Evolutionary conservation across 352 stramenopile species (phyloP).

Genomic region (Globisporangium orthogonon): DNA sequence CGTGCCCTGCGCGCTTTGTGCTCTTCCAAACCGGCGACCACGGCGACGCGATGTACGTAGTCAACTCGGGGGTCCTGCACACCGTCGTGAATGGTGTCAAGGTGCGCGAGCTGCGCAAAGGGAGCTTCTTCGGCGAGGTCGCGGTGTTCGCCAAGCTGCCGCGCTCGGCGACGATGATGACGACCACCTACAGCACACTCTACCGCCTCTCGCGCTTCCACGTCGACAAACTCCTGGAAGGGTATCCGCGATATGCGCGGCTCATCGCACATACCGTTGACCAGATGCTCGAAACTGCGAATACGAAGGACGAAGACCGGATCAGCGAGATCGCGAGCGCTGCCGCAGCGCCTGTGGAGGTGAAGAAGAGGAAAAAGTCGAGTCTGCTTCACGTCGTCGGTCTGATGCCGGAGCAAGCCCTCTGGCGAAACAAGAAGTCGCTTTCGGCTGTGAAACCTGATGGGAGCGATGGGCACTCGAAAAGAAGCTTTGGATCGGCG

Average conservation of each 20-base stretch:
- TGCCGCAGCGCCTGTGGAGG: neutral
- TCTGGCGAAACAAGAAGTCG: slow-evolving; percentile 9
- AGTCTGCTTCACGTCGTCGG: slow-evolving; percentile 6
- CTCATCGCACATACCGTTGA: slow-evolving; percentile 35
- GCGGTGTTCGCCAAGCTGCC: slow-evolving; percentile 56
- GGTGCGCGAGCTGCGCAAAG: slow-evolving; percentile 61
- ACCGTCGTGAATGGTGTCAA: slow-evolving; percentile 56
- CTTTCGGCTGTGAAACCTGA: slow-evolving; percentile 2
- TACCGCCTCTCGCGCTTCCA: slow-evolving; percentile 47
- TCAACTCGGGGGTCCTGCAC: slow-evolving; percentile 55
- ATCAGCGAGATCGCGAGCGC: slow-evolving; percentile 10
- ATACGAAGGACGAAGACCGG: slow-evolving; percentile 13
- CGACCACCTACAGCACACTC: slow-evolving; percentile 57
- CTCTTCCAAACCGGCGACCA: slow-evolving; percentile 54
- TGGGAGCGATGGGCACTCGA: neutral
- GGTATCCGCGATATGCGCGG: slow-evolving; percentile 38
- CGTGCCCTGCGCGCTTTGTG: slow-evolving; percentile 42
- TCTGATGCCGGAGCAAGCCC: slow-evolving; percentile 5
- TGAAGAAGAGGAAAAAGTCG: slow-evolving; percentile 4
- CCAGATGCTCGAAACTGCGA: slow-evolving; percentile 29
- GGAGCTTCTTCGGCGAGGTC: slow-evolving; percentile 60
- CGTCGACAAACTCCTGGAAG: slow-evolving; percentile 44
- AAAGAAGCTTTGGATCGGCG: neutral
- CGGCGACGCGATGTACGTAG: slow-evolving; percentile 67
- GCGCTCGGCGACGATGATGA: slow-evolving; percentile 54